Evolutionary conservation across 176 grass and related monocot genomes (phyloP), one percentile per base, ranked within the genome.

Genomic region (Rhipidocladum racemiflorum): DNA sequence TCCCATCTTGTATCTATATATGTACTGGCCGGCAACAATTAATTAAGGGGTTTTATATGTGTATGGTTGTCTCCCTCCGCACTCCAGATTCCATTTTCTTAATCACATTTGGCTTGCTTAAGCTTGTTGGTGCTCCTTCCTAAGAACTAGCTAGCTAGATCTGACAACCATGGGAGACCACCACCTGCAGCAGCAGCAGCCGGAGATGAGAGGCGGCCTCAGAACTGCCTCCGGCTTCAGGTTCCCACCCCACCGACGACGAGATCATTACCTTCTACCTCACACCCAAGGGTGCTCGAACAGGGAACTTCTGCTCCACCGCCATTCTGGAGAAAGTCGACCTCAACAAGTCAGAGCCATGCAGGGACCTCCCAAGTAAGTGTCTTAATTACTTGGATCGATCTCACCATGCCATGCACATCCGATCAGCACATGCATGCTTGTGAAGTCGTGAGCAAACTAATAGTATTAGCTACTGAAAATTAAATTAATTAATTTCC

Each of bases 221-320:
- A n/a, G 62, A 88, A 0, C 67, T 93, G 1, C 89, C 91, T 1
- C 77, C 84, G 94, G 94, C 1, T 97, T 97, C 54, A 64, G 87
- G 28, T 97, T 93, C 73, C 50, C 50, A 89, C n/a, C 94, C 94
- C 1, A 78, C 28, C 0, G 91, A 97, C 8, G 75, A 84, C 36
- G 91, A 93, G 82, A 91, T 97, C 45, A 87, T 97, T 71, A 86
- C n/a, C 60, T 70, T 30, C 65, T 97, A 97, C 81, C 83, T 97
- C 20, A 81, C 36, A 0, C 83, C 68, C 17, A 93, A 91, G 86
- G 86, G 86, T 90, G 16, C 25, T 44, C 1, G 57, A 89, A 89
- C 6, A 65, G 15, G 1, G 23, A 20, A 20, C 42, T 93, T 93
- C 59, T 80, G n/a, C 30, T 43, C 84, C 34, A 70, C 0, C 7